A percentile compares a stretch with the other conserved stretches of the same genome.
Conservation (phyloP, 2,329 filamentous ascomycete genomes). For the Volutella citrinella region DNA sequence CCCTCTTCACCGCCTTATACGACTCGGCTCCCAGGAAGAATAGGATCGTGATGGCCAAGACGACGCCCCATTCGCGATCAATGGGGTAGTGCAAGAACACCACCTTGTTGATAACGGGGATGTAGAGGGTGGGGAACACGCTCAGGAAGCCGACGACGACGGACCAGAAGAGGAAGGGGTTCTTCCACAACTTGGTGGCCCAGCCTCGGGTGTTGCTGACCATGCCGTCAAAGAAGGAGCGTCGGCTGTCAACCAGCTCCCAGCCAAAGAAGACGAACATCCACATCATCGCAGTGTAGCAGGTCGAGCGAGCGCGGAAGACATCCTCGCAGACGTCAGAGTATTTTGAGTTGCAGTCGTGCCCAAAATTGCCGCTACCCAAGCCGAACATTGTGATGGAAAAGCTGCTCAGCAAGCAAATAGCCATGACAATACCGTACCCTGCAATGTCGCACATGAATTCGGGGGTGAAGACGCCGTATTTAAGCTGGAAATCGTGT, state of each 20-base stretch:
- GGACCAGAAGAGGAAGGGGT: constrained; percentile 50
- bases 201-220: constrained; percentile 51
- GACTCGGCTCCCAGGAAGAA: constrained; percentile 64
- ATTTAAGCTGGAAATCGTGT: constrained; percentile 26
- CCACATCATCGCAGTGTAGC: constrained; percentile 66
- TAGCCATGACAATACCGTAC: constrained; percentile 63
- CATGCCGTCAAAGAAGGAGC: constrained; percentile 61
- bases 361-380: constrained; percentile 51
- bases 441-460: constrained; percentile 61
- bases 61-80: constrained; percentile 67
- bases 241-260: constrained; percentile 65
- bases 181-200: constrained; percentile 52
- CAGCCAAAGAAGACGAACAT: constrained; percentile 66
- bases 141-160: constrained; percentile 52
- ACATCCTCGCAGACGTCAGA: constrained; percentile 51
- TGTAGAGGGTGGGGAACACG: constrained; percentile 62
- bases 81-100: constrained; percentile 67
- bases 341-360: constrained; percentile 56
- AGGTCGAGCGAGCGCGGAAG: constrained; percentile 63
- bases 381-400: constrained; percentile 50
- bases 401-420: constrained; percentile 56
- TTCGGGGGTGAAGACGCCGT: constrained; percentile 63
- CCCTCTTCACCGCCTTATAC: constrained; percentile 67
- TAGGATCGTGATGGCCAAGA: constrained; percentile 56
- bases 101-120: constrained; percentile 61